These are phyloP conservation scores for Pouteria campechiana DNA, from an alignment of 179 eudicot species.

Conservation along the genomic window DNA sequence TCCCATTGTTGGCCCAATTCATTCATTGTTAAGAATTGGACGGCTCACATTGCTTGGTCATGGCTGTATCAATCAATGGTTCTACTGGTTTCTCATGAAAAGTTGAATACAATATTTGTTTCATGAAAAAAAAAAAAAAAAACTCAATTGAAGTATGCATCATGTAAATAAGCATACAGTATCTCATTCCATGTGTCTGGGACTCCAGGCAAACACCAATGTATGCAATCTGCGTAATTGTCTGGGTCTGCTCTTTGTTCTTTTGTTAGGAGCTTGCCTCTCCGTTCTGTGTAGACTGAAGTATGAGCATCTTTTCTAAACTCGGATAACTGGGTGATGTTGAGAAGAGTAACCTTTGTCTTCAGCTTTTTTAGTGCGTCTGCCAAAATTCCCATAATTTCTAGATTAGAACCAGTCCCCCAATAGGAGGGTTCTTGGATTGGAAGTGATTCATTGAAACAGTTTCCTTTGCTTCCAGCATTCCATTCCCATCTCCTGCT, in stretches of 20 bases:
- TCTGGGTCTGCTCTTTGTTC: conserved; percentile 77
- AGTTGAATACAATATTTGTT: no score
- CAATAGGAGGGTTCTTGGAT: conserved; percentile 48
- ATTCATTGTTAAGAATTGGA: no score
- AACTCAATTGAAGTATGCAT: no score
- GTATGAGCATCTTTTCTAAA: conserved; percentile 87
- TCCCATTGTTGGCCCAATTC: no score
- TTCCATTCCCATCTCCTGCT: conserved; percentile 92
- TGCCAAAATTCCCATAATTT: conserved; percentile 56
- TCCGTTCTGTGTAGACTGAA: conserved; percentile 70
- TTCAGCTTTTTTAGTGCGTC: conserved; percentile 34
- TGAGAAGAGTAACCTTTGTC: conserved; percentile 46
- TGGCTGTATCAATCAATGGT: no score
- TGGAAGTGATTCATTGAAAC: conserved; percentile 62
- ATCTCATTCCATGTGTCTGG: conserved; percentile 97
- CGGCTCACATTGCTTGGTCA: no score
- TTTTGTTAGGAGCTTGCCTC: conserved; percentile 71
- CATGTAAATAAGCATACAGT: no score
- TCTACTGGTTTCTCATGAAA: no score
- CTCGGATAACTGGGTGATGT: conserved; percentile 87
- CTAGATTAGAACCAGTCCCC: conserved; percentile 77
- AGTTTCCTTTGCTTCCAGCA: conserved; percentile 67
- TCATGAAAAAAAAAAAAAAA: no score
- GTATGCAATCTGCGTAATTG: conserved; percentile 82
- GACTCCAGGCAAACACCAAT: conserved; percentile 97